Evolutionary conservation across 2,329 filamentous ascomycete species (phyloP).

Genomic region (Grosmannia clavigera): DNA sequence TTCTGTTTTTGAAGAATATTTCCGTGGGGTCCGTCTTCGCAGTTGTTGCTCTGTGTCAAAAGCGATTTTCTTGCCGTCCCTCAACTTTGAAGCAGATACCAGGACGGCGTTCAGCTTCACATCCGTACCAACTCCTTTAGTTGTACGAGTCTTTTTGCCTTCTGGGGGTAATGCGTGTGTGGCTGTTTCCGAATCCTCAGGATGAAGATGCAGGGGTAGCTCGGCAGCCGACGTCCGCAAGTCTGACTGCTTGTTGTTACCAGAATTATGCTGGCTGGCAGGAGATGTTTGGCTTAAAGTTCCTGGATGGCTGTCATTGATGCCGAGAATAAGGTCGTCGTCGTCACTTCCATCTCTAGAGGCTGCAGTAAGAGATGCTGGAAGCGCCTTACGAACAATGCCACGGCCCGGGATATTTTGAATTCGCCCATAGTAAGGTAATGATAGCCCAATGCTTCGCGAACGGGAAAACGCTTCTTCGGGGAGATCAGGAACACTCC

Average conservation of each 20-base stretch:
- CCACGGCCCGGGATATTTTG: neutral
- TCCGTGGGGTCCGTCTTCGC: neutral
- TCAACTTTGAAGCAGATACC: neutral
- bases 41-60: neutral
- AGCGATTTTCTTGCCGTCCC: neutral
- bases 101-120: neutral
- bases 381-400: slow-evolving; percentile 8
- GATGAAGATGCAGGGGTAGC: neutral
- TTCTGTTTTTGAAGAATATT: neutral
- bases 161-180: neutral
- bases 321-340: slow-evolving; percentile 20
- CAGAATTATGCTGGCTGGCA: neutral
- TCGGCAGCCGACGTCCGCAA: neutral
- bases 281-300: neutral
- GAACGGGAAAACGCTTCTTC: slow-evolving; percentile 7
- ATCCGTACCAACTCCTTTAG: neutral
- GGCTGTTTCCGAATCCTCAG: neutral
- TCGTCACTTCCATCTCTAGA: slow-evolving; percentile 13
- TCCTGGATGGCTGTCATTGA: neutral
- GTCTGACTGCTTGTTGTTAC: neutral
- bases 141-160: neutral
- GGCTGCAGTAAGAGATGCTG: neutral
- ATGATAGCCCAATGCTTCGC: neutral
- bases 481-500: slow-evolving; percentile 25
- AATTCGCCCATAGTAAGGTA: no score